Base-by-base conservation (phyloP, 768 basidiomycete genomes). In the Naematelia encephala region DNA sequence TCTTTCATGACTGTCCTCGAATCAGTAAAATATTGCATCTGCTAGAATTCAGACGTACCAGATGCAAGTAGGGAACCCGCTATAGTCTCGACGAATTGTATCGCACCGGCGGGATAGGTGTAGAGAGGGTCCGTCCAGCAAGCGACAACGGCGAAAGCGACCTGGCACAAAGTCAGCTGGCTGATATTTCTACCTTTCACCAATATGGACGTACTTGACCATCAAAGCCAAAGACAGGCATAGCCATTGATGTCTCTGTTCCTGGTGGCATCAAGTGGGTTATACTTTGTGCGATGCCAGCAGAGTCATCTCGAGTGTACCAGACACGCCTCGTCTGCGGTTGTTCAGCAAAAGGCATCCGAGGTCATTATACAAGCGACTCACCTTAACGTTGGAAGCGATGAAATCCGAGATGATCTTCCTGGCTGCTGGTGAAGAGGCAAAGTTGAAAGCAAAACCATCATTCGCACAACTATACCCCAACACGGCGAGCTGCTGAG, bases 1-100 rank as follows among this genome's bases (percentile, higher is more conserved):
- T 70, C 68, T 44, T 73, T 73, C 66, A 72, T 67, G 4, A 70
- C 69, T 54, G 54, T 5, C 12, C 12, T 44, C 5, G 51, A 39
- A 21, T 61, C 50, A 65, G 56, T 51, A 1, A n/a, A 11, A 11
- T 21, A 10, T 19, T 29, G 34, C 16, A 16, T 8, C 34, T 39
- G 34, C 34, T 39, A 16, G 13, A 19, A 45, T 14, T 27, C 13
- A 3, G 25, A 65, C 72, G 27, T 26, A 69, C 72, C 72, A 54
- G 74, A 59, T 16, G 75, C 75, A 21, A 74, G 51, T 25, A 76
- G 51, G 52, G 70, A 72, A 1, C 75, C 75, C 1, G 70, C 71
- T 16, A 76, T 74, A 2, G 68, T 72, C 54, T 76, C 75, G 21
- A 76, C 69, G 42, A 76, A 76, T 23, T 72, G 69, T 53, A 76